These are phyloP conservation scores for Colletotrichum sp. DNA, from an alignment of 2,329 filamentous ascomycete species.

Conservation along the genomic window DNA sequence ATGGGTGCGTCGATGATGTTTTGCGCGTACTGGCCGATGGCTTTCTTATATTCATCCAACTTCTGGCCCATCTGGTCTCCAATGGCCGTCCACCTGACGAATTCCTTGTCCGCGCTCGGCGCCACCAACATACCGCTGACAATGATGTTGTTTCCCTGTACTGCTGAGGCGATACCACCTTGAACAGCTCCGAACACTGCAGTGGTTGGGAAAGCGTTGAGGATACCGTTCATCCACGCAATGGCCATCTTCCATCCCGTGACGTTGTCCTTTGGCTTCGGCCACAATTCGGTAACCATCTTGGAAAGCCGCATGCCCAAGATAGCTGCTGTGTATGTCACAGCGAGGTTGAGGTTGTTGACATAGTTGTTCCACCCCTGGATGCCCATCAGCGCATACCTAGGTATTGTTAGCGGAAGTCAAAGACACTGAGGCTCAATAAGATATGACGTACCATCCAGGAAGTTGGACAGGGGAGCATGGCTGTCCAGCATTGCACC, in stretches of 20 bases:
- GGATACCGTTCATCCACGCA: background rate
- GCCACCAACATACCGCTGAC: background rate
- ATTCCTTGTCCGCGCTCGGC: background rate
- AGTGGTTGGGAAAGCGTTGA: background rate
- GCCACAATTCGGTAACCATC: background rate
- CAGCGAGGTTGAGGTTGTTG: conserved; percentile 5
- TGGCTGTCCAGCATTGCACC: conserved; percentile 22
- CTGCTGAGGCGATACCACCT: background rate
- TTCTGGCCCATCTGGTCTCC: background rate
- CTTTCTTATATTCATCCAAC: background rate
- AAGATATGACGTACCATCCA: background rate
- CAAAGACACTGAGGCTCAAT: background rate
- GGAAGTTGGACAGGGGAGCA: conserved; percentile 16
- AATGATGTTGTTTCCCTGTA: background rate
- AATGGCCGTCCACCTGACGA: background rate
- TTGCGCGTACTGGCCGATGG: background rate
- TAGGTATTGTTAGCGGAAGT: background rate
- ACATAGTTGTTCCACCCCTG: conserved; percentile 21
- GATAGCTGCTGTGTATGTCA: background rate
- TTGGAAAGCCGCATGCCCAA: background rate
- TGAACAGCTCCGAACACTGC: background rate
- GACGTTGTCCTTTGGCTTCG: background rate
- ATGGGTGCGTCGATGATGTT: background rate
- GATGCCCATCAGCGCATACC: conserved; percentile 12
- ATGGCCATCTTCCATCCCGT: background rate